Evolutionary conservation across 2,329 filamentous ascomycete genomes (phyloP), one percentile per base, ranked within the genome.

Genomic region (Monilinia fructicola): DNA sequence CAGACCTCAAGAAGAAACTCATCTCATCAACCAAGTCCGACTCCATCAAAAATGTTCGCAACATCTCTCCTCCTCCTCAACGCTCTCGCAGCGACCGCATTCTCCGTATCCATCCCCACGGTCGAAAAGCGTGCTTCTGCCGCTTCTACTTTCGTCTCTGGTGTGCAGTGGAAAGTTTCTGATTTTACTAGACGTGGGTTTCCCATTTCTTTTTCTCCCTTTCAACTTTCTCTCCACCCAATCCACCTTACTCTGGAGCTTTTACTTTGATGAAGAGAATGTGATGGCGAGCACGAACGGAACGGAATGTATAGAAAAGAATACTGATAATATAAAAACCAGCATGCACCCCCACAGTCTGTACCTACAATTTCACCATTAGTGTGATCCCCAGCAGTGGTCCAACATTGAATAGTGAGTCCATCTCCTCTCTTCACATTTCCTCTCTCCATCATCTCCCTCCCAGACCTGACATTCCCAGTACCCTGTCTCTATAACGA

Each of bases 171-270:
- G 69, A 68, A 58, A 16, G 55, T 69, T 10, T 54, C 48, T 3
- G 38, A 53, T 38, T 68, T 71, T 18, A 67, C 63, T 46, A 65
- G 69, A 54, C 28, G 68, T 70, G n/a, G 14, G 42, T 64, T 9
- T 44, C 5, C 9, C 9, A 7, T 38, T 42, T 44, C 5, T 21
- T 62, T 46, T 38, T 28, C 10, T 31, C 9, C 53, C 42, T 40
- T 26, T 40, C 21, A 40, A 5, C 21, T 10, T 31, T n/a, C n/a
- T 31, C 31, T 18, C 26, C 52, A 4, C 23, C 11, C 12, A n/a
- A 10, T n/a, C 31, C n/a, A n/a, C 58, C 21, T 9, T 21, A n/a
- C 40, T 10, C 21, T 2, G 21, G 14, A 9, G 23, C 26, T 48
- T 9, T 40, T 4, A 11, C 9, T 21, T 44, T 9, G 40, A 58